Conservation (phyloP, 2,329 filamentous ascomycete species). For the Claviceps fusiformis region DNA sequence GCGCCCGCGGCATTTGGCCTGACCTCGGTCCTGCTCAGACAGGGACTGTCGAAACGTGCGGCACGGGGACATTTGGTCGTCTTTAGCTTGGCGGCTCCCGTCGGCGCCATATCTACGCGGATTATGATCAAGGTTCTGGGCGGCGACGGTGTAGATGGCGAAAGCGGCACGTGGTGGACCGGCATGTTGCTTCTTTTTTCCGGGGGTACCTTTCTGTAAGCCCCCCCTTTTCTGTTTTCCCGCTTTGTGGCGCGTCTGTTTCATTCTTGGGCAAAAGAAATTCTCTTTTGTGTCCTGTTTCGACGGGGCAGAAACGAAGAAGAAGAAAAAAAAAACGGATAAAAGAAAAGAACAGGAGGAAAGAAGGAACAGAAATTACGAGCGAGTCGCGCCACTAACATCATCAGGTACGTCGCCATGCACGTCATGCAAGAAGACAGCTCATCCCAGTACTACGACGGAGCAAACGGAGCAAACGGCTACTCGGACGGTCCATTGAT, state of each 20-base stretch:
- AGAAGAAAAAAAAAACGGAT: too few relatives aligned
- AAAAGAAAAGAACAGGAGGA: too few relatives aligned
- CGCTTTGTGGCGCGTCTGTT: neutral
- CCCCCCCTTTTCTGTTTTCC: neutral
- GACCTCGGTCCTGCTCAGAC: constrained; percentile 78
- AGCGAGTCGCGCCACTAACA: neutral
- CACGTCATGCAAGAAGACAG: constrained; percentile 85
- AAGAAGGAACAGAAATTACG: neutral
- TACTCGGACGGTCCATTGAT: constrained; percentile 34
- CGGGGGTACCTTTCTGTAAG: constrained; percentile 87
- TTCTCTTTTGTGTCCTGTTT: too few relatives aligned
- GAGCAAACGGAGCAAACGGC: constrained; percentile 35
- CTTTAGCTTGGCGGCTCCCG: constrained; percentile 82
- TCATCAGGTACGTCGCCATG: constrained; percentile 80
- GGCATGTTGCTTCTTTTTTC: constrained; percentile 91
- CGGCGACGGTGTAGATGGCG: constrained; percentile 42
- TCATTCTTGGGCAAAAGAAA: too few relatives aligned
- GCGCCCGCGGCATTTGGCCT: constrained; percentile 90
- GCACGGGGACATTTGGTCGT: constrained; percentile 75
- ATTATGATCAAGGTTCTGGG: constrained; percentile 62
- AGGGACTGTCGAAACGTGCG: constrained; percentile 76
- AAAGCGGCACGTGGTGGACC: constrained; percentile 69
- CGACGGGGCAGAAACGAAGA: too few relatives aligned
- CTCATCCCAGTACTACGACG: constrained; percentile 35
- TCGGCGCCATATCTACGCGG: constrained; percentile 76